These are phyloP conservation scores for Phytopythium delawarense DNA, from an alignment of 352 stramenopile species.

Conservation along the genomic window DNA sequence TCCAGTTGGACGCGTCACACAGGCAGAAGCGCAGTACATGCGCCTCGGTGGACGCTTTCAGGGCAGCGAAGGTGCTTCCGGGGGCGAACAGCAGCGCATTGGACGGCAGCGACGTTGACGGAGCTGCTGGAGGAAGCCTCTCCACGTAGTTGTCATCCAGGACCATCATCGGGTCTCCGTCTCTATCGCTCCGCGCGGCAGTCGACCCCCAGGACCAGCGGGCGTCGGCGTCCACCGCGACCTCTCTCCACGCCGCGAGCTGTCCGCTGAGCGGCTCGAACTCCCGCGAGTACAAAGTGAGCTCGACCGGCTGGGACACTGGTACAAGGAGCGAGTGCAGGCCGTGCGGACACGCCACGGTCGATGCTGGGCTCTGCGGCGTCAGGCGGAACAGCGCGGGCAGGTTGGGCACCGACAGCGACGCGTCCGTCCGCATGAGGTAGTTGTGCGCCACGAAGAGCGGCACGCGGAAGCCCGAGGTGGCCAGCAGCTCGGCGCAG, in stretches of 20 bases:
- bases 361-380: neutral
- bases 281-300: slow-evolving; percentile 26
- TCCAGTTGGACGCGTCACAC: slow-evolving; percentile 75
- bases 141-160: slow-evolving; percentile 19
- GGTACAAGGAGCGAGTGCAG: slow-evolving; percentile 52
- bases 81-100: slow-evolving; percentile 51
- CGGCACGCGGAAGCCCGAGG: slow-evolving; percentile 41
- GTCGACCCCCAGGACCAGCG: slow-evolving; percentile 9
- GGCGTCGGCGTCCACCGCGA: slow-evolving; percentile 20
- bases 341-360: slow-evolving; percentile 49
- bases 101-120: slow-evolving; percentile 6
- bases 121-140: slow-evolving; percentile 15
- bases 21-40: slow-evolving; percentile 62
- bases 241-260: slow-evolving; percentile 13
- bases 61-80: slow-evolving; percentile 26
- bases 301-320: slow-evolving; percentile 9
- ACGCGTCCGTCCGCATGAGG: slow-evolving; percentile 51
- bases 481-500: slow-evolving; percentile 30
- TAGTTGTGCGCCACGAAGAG: slow-evolving; percentile 60
- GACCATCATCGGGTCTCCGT: slow-evolving; percentile 7
- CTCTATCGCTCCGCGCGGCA: neutral
- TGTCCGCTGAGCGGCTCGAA: slow-evolving; percentile 22
- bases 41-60: slow-evolving; percentile 10
- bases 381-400: slow-evolving; percentile 12
- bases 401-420: slow-evolving; percentile 19